A percentile compares a stretch with the other conserved stretches of the same genome.
phyloP scores from a whole-genome alignment of 345 rosid genomes.

The Boechera stricta region DNA sequence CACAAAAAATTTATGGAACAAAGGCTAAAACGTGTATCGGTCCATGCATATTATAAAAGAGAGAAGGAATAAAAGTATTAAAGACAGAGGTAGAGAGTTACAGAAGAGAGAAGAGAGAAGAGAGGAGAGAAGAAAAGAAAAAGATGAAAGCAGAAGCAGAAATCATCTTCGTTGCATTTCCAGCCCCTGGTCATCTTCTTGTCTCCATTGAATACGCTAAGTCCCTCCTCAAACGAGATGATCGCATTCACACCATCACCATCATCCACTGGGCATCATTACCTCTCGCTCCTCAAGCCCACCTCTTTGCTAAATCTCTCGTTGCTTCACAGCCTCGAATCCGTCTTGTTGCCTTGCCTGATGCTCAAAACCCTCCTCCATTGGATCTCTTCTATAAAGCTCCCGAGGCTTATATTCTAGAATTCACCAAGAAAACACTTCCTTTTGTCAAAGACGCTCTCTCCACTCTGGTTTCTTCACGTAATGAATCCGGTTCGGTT shows the following conservation, averaged over 20 bases:
- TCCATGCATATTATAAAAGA: neutral
- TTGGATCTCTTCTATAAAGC: constrained; percentile 39
- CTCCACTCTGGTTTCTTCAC: constrained; percentile 17
- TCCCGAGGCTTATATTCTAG: constrained; percentile 40
- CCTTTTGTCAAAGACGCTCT: constrained; percentile 39
- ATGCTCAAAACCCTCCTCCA: constrained; percentile 35
- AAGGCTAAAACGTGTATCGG: neutral
- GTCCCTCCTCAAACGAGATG: constrained; percentile 47
- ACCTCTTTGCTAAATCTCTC: constrained; percentile 33
- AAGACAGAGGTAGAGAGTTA: neutral
- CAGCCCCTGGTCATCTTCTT: constrained; percentile 53
- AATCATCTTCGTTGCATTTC: constrained; percentile 38
- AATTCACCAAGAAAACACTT: constrained; percentile 38
- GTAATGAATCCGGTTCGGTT: constrained; percentile 31
- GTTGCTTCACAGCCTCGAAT: constrained; percentile 35
- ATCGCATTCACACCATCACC: constrained; percentile 44
- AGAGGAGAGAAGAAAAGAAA: neutral
- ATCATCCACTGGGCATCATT: constrained; percentile 36
- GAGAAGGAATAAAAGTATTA: too few species aligned
- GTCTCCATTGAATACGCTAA: constrained; percentile 58
- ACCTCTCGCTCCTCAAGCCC: constrained; percentile 38
- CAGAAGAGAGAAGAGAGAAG: neutral
- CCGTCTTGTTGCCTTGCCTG: constrained; percentile 38
- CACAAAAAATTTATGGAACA: too few species aligned
- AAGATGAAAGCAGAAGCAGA: constrained; percentile 30